Evolutionary conservation across 768 basidiomycete species (phyloP).

Genomic region (Hysterangium stoloniferum): DNA sequence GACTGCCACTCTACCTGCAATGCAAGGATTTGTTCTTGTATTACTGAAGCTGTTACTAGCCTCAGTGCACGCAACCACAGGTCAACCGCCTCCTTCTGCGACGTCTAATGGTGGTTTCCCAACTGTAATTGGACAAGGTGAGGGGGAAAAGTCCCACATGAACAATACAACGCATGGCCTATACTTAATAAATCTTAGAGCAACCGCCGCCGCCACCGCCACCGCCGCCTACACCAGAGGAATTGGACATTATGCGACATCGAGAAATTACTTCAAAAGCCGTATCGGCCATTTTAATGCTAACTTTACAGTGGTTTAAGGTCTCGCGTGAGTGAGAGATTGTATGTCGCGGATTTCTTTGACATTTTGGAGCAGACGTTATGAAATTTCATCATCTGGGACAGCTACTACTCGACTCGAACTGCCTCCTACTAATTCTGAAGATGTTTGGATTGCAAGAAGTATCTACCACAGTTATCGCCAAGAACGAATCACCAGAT

Average conservation of each 20-base stretch:
- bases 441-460: constrained; percentile 99
- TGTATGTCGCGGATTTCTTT: too few species aligned
- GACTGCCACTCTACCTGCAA: constrained; percentile 75
- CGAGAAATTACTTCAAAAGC: constrained; percentile 97
- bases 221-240: constrained; percentile 75
- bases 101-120: constrained; percentile 61
- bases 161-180: neutral
- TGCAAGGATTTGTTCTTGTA: constrained; percentile 89
- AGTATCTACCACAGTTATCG: constrained; percentile 72
- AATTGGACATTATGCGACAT: constrained; percentile 89
- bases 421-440: constrained; percentile 84
- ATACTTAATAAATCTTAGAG: neutral
- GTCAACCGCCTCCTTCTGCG: constrained; percentile 57
- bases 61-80: constrained; percentile 71
- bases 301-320: constrained; percentile 97
- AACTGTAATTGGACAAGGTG: constrained; percentile 60
- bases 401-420: constrained; percentile 91
- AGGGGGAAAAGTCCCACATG: constrained; percentile 21
- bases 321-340: constrained; percentile 93
- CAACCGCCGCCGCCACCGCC: constrained; percentile 36
- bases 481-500: constrained; percentile 81
- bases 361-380: constrained; percentile 51
- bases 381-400: constrained; percentile 99
- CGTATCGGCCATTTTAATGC: constrained; percentile 86
- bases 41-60: constrained; percentile 87